Percentiles rank a stretch among this genome's conserved stretches.
Conservation (phyloP, 495 filamentous ascomycete genomes). For the Podospora pseudoanserina region DNA sequence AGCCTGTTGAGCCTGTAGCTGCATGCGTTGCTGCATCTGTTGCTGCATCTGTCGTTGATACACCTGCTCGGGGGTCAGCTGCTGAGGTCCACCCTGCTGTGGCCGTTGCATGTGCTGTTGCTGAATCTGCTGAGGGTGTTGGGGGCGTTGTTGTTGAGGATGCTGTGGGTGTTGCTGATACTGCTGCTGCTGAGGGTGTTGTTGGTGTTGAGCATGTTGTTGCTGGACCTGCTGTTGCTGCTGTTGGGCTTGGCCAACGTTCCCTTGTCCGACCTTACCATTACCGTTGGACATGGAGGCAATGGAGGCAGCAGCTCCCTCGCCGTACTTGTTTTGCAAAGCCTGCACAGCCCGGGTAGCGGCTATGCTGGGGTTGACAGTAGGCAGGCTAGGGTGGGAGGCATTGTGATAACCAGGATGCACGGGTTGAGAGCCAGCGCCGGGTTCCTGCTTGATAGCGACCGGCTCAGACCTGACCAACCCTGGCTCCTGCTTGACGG, state of each 20-base stretch:
- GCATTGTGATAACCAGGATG: constrained; percentile 16
- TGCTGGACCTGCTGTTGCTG: constrained; percentile 43
- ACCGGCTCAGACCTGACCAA: constrained; percentile 42
- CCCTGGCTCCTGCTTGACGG: constrained; percentile 76
- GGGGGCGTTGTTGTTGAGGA: constrained; percentile 14
- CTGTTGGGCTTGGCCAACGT: constrained; percentile 36
- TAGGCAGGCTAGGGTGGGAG: constrained; percentile 20
- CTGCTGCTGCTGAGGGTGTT: constrained; percentile 43
- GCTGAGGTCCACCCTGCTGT: constrained; percentile 41
- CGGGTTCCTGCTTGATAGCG: constrained; percentile 39
- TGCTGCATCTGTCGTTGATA: constrained; percentile 23
- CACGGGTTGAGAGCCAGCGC: constrained; percentile 13
- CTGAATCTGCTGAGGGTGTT: constrained; percentile 29
- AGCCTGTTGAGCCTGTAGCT: constrained; percentile 37
- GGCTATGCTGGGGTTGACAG: constrained; percentile 35
- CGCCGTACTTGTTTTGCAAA: constrained; percentile 67
- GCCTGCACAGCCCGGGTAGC: constrained; percentile 66
- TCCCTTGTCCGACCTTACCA: constrained; percentile 20
- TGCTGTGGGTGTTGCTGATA: constrained; percentile 41
- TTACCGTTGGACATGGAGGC: constrained; percentile 40
- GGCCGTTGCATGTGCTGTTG: constrained; percentile 28
- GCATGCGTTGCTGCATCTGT: constrained; percentile 19
- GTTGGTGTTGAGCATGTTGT: constrained; percentile 33
- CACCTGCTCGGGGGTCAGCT: constrained; percentile 37
- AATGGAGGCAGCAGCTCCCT: constrained; percentile 65